A percentile compares a stretch with the other conserved stretches of the same genome.
Evolutionary conservation across 163 green algal species (phyloP).

Genomic region (Volvox carteri): DNA sequence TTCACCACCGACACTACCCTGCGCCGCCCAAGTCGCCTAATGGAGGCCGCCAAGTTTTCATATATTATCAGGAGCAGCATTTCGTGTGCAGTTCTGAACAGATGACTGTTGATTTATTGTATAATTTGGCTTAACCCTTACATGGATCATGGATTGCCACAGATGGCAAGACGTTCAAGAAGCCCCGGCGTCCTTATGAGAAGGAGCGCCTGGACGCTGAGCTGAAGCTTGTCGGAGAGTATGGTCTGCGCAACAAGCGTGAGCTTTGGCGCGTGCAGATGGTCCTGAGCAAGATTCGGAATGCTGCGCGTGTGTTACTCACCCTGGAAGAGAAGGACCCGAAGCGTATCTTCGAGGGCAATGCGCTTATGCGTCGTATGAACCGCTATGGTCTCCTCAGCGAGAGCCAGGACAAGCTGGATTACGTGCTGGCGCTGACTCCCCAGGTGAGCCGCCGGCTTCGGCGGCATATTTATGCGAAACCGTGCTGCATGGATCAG

Average conservation of each 20-base stretch:
- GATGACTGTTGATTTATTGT: too few relatives aligned
- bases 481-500: neutral
- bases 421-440: slow-evolving; percentile 98
- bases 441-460: slow-evolving; percentile 63
- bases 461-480: slow-evolving; percentile 2
- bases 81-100: neutral
- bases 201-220: slow-evolving; percentile 99
- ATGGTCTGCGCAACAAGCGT: slow-evolving; percentile 99
- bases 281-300: slow-evolving; percentile 92
- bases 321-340: slow-evolving; percentile 98
- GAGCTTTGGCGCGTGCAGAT: slow-evolving; percentile 99
- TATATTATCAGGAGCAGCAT: neutral
- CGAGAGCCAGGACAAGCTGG: slow-evolving; percentile 97
- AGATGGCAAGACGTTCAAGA: slow-evolving; percentile 99
- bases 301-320: slow-evolving; percentile 96
- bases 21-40: neutral
- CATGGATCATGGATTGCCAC: too few relatives aligned
- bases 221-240: slow-evolving; percentile 99
- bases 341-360: slow-evolving; percentile 97
- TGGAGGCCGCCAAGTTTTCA: neutral
- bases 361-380: slow-evolving; percentile 96
- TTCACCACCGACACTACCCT: neutral
- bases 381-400: slow-evolving; percentile 98
- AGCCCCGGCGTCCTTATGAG: slow-evolving; percentile 98
- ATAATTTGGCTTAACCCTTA: too few relatives aligned